A percentile compares a stretch with the other conserved stretches of the same genome.
Conservation (phyloP, 306 rosid species). For the Geum urbanum region DNA sequence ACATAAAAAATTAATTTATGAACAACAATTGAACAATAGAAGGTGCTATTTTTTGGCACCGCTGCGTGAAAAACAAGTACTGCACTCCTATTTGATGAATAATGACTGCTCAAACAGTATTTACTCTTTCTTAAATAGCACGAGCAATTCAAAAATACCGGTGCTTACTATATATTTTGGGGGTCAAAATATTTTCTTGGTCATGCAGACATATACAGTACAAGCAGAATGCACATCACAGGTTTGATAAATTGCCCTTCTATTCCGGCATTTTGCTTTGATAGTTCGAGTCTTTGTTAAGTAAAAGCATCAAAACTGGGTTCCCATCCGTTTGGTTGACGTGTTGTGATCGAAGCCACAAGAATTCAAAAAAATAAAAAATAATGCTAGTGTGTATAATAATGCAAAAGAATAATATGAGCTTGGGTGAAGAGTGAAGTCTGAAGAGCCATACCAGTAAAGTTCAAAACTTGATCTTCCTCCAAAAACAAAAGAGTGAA, state of each 20-base stretch:
- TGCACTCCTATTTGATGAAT: too few species aligned
- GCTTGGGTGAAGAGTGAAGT: not conserved
- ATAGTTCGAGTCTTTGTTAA: too few species aligned
- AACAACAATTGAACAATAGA: too few species aligned
- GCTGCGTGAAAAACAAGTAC: too few species aligned
- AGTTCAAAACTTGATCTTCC: not conserved
- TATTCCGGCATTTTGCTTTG: not conserved
- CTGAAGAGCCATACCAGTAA: constrained; percentile 1
- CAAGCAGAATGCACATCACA: not conserved
- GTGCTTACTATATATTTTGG: too few species aligned
- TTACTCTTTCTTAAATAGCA: too few species aligned
- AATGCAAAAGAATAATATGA: not conserved
- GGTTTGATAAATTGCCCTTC: not conserved
- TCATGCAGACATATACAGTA: too few species aligned
- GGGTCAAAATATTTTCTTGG: not conserved
- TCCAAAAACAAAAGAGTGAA: not conserved
- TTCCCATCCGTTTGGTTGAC: constrained; percentile 4
- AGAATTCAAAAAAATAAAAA: not conserved
- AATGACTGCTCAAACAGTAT: too few species aligned
- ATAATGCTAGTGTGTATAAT: not conserved
- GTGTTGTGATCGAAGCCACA: constrained; percentile 4
- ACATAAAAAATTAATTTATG: too few species aligned
- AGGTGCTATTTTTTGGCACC: too few species aligned
- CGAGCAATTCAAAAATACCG: too few species aligned
- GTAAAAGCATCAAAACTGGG: not conserved